Evolutionary conservation across 345 rosid species (phyloP).

Genomic region (Chamaenerion angustifolium): DNA sequence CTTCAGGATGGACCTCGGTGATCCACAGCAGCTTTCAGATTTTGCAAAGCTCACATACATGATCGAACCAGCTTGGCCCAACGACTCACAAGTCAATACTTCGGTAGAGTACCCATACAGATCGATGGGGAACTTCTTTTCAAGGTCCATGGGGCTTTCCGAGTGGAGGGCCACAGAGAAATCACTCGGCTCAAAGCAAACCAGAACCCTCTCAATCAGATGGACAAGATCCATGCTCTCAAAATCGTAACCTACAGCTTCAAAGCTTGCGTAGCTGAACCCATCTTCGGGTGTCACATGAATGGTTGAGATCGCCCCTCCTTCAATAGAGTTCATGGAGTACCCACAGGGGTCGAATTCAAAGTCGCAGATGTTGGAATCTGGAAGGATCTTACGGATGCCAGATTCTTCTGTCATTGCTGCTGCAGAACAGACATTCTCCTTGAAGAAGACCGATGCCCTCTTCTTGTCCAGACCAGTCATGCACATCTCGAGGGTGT

Average conservation of each 20-base stretch:
- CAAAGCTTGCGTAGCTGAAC: constrained; percentile 93
- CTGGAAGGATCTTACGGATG: constrained; percentile 70
- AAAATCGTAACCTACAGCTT: constrained; percentile 63
- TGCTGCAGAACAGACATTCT: constrained; percentile 29
- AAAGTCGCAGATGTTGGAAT: constrained; percentile 76
- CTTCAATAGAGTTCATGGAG: constrained; percentile 86
- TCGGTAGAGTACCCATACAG: constrained; percentile 32
- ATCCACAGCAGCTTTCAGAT: constrained; percentile 17
- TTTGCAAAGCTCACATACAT: constrained; percentile 29
- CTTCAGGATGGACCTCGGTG: constrained; percentile 46
- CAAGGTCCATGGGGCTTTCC: constrained; percentile 13
- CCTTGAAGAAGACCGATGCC: constrained; percentile 64
- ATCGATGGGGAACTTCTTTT: constrained; percentile 21
- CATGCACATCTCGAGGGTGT: constrained; percentile 87
- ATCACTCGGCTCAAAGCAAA: constrained; percentile 59
- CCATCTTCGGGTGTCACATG: constrained; percentile 93
- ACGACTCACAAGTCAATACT: constrained; percentile 21
- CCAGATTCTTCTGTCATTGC: constrained; percentile 66
- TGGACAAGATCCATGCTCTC: constrained; percentile 19
- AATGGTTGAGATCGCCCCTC: constrained; percentile 64
- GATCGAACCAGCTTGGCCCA: constrained; percentile 31
- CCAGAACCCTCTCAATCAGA: constrained; percentile 58
- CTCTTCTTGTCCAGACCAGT: constrained; percentile 63
- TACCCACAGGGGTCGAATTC: constrained; percentile 97
- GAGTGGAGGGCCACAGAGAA: constrained; percentile 68